Conservation (phyloP, 225 moss, liverwort and hornwort species). For the Polytrichum commune region DNA sequence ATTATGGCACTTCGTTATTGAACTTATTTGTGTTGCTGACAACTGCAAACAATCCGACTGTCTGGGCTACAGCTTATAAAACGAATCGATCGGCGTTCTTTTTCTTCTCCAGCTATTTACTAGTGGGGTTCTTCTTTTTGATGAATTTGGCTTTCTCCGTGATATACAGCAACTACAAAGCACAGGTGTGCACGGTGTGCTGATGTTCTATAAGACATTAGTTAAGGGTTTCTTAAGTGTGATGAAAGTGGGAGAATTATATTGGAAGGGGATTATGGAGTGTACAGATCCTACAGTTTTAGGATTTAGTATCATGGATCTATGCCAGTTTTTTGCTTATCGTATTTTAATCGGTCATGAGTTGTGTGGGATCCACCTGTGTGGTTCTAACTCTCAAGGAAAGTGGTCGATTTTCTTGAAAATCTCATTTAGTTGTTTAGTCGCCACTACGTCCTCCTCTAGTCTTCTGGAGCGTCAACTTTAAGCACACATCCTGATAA, state of each 20-base stretch:
- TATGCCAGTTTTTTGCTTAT: too few relatives aligned
- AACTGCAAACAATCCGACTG: constrained; percentile 79
- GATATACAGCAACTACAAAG: constrained; percentile 74
- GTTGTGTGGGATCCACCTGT: background rate
- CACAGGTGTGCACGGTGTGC: constrained; percentile 41
- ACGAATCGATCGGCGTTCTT: constrained; percentile 53
- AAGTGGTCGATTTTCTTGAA: too few relatives aligned
- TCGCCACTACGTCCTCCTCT: too few relatives aligned
- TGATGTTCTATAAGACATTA: too few relatives aligned
- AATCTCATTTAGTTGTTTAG: too few relatives aligned
- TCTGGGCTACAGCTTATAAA: constrained; percentile 64
- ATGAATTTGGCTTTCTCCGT: constrained; percentile 66
- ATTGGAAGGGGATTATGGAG: too few relatives aligned
- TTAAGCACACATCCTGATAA: background rate
- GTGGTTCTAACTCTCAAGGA: too few relatives aligned
- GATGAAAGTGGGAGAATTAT: too few relatives aligned
- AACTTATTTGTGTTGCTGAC: constrained; percentile 71
- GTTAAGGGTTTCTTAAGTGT: too few relatives aligned
- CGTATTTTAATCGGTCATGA: background rate
- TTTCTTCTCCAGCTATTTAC: constrained; percentile 72
- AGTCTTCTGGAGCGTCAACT: background rate
- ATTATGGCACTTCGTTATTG: constrained; percentile 57
- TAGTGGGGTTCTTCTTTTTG: constrained; percentile 72
- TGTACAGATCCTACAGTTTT: too few relatives aligned
- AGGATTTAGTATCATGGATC: too few relatives aligned